Evolutionary conservation across 495 filamentous ascomycete species (phyloP), one percentile per base, ranked within the genome.

Genomic region (Schizothecium vesticola): DNA sequence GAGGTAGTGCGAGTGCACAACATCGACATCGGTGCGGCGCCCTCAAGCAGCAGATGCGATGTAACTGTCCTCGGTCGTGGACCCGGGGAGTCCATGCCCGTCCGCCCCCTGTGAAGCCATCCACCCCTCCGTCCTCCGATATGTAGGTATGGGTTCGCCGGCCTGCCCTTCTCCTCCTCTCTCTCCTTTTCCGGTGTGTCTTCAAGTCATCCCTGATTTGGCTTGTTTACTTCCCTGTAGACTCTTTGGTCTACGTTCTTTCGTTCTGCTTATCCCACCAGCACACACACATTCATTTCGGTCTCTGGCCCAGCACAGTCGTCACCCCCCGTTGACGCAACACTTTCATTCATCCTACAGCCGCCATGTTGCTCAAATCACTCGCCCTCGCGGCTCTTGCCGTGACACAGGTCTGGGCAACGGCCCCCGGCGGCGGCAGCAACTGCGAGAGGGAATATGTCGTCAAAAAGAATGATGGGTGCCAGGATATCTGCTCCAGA

Each of bases 201-300:
- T 51, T 51, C 70, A 72, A 79, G 69, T 76, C 71, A 78, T 76
- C 72, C 75, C 73, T 65, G 76, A 36, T 58, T 73, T 77, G 78
- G 73, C 78, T 70, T 76, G 72, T 65, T 71, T 66, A 24, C 69
- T 77, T 71, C 75, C 77, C 78, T 70, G 79, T 77, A 79, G 70
- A 77, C 78, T 51, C 59, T 74, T 73, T 76, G 72, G 80, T 81
- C 79, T 82, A 79, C 80, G 80, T 82, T 79, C 80, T 78, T 76
- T 82, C 80, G 64, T 81, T 81, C 58, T 23, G 72, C 67, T 73
- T 71, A 72, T 69, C 59, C 68, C 59, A 67, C 16, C 73, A 74
- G 64, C 70, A 73, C 64, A 8, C 66, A 73, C 70, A 76, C 78
- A 66, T 71, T 80, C 74, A 68, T 76, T 74, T 74, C 64, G 68